Percentiles rank a stretch among this genome's conserved stretches.
phyloP scores from a whole-genome alignment of 768 basidiomycete genomes.

The Russula earlei region DNA sequence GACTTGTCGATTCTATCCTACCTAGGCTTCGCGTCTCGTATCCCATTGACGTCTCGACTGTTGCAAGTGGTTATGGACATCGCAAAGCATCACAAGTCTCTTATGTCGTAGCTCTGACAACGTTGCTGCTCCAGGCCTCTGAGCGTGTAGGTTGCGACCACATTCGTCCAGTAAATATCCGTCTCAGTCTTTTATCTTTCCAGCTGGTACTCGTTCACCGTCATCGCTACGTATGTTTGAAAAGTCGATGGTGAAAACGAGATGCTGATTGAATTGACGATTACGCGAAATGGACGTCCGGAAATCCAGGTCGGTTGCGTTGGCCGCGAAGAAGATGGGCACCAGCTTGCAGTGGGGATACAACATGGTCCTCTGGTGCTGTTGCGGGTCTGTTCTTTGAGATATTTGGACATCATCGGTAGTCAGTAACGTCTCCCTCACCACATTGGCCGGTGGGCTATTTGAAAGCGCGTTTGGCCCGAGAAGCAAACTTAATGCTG shows the following conservation, averaged over 20 bases:
- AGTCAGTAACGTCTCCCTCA: conserved; percentile 65
- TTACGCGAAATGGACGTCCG: conserved; percentile 66
- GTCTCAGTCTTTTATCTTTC: not conserved
- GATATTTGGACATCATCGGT: conserved; percentile 78
- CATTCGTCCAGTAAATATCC: not conserved
- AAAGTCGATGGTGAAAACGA: not conserved
- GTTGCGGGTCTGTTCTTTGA: conserved; percentile 74
- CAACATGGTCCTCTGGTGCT: conserved; percentile 59
- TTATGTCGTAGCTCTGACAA: conserved; percentile 70
- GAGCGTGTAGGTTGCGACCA: conserved; percentile 42
- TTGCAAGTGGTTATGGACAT: conserved; percentile 81
- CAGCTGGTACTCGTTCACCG: conserved; percentile 72
- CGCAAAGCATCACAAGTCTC: conserved; percentile 71
- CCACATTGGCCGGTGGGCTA: conserved; percentile 73
- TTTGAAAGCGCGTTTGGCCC: conserved; percentile 41
- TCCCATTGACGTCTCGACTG: conserved; percentile 69
- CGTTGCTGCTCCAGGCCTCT: conserved; percentile 66
- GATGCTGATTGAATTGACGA: conserved; percentile 16
- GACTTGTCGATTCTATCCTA: conserved; percentile 67
- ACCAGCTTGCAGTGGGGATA: conserved; percentile 40
- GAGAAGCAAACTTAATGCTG: conserved; percentile 57
- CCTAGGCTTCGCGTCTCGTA: conserved; percentile 60
- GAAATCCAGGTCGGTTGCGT: conserved; percentile 49
- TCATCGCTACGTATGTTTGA: conserved; percentile 55
- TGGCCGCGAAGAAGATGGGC: not conserved